A percentile compares a stretch with the other conserved stretches of the same genome.
Evolutionary conservation across 2,329 filamentous ascomycete species (phyloP).

Genomic region (Metarhizium anisopliae): DNA sequence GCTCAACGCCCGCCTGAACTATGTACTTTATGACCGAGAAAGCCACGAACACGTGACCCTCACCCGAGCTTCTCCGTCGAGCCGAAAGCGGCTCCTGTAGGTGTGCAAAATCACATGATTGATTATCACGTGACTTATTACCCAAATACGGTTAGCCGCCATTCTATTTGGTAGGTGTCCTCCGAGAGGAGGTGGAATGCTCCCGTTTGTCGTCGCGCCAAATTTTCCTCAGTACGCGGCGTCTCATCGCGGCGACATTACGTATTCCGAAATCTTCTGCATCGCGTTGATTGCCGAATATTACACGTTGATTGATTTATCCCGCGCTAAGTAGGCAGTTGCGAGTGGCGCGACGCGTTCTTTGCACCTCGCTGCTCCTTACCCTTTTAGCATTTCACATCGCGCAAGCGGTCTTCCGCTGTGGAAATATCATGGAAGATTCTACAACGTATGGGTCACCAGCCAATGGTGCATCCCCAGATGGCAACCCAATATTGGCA

Average conservation of each 20-base stretch:
- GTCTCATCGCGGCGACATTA: slow-evolving; percentile 17
- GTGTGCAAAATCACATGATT: slow-evolving; percentile 3
- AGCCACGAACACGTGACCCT: neutral
- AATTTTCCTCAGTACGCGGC: slow-evolving; percentile 28
- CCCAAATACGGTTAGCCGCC: neutral
- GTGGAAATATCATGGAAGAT: slow-evolving; percentile 45
- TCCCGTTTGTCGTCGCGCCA: slow-evolving; percentile 21
- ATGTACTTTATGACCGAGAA: neutral
- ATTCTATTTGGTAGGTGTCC: neutral
- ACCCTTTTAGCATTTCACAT: slow-evolving; percentile 3
- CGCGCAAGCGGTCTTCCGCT: neutral
- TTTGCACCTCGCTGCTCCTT: slow-evolving; percentile 1
- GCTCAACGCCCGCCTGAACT: neutral
- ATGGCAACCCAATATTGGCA: slow-evolving; percentile 46
- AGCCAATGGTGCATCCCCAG: slow-evolving; percentile 45
- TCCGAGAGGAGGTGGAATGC: neutral
- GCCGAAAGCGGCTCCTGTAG: neutral
- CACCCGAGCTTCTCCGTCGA: neutral
- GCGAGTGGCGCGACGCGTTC: slow-evolving; percentile 8
- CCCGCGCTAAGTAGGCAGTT: neutral
- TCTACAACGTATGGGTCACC: slow-evolving; percentile 49
- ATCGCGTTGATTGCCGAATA: slow-evolving; percentile 10
- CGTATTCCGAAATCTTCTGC: slow-evolving; percentile 8
- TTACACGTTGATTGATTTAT: slow-evolving; percentile 2
- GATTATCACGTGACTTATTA: neutral